These are phyloP conservation scores for Podospora sp. DNA, from an alignment of 495 filamentous ascomycete genomes.

Conservation along the genomic window DNA sequence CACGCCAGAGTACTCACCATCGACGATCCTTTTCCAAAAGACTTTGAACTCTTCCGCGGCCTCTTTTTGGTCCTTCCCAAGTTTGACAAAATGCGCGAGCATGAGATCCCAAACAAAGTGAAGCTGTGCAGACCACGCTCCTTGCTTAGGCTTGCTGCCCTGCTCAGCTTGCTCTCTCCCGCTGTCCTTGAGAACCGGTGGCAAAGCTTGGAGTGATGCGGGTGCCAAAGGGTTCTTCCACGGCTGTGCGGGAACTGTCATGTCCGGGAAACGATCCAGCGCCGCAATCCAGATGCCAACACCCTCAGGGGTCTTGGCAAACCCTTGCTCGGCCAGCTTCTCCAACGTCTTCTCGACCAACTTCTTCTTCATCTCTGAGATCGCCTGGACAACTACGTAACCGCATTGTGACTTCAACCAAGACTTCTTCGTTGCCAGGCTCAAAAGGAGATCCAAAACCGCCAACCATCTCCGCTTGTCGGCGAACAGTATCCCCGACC, in stretches of 20 bases:
- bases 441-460: constrained; percentile 61
- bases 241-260: constrained; percentile 63
- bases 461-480: constrained; percentile 62
- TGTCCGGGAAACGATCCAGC: constrained; percentile 62
- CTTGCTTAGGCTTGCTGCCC: constrained; percentile 51
- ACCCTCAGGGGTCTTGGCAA: constrained; percentile 80
- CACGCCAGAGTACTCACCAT: constrained; percentile 54
- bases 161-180: constrained; percentile 56
- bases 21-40: constrained; percentile 89
- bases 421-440: constrained; percentile 65
- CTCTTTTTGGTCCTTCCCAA: constrained; percentile 31
- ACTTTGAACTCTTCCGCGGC: constrained; percentile 61
- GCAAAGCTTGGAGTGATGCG: constrained; percentile 63
- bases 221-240: constrained; percentile 78
- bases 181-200: constrained; percentile 78
- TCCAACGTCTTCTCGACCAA: constrained; percentile 64
- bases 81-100: constrained; percentile 52
- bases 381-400: constrained; percentile 63
- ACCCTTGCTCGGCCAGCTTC: constrained; percentile 60
- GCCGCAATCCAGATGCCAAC: constrained; percentile 83
- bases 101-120: constrained; percentile 89
- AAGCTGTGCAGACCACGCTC: constrained; percentile 74
- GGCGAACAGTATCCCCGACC: constrained; percentile 70
- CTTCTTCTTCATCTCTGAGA: constrained; percentile 51
- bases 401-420: constrained; percentile 91